Conservation (phyloP, 371 early-diverging fungal genomes). For the Modicella reniformis region DNA sequence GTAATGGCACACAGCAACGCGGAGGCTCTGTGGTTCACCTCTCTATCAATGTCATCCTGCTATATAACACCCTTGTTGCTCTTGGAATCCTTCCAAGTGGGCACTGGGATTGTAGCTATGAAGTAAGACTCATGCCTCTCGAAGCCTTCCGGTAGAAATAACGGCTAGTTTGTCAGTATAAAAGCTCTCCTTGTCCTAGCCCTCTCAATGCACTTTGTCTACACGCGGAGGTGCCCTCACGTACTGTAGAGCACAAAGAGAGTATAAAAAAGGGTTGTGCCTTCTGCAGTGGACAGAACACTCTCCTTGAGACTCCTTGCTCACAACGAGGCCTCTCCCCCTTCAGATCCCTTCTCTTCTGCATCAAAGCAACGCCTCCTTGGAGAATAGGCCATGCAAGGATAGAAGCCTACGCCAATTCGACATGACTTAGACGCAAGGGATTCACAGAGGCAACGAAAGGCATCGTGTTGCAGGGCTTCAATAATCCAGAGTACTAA, state of each 20-base stretch:
- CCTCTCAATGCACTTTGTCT: too few species aligned
- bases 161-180: neutral
- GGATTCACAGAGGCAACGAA: conserved; percentile 1
- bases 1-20: too few species aligned
- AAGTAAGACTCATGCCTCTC: too few species aligned
- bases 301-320: conserved; percentile 13
- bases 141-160: too few species aligned
- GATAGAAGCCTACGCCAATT: neutral
- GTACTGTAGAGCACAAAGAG: too few species aligned
- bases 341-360: conserved; percentile 4
- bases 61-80: too few species aligned
- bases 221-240: too few species aligned
- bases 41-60: too few species aligned
- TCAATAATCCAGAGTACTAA: neutral
- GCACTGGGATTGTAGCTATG: too few species aligned
- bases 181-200: neutral
- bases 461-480: neutral
- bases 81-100: too few species aligned
- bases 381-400: neutral
- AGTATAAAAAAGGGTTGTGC: conserved; percentile 7
- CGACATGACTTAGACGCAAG: neutral
- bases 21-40: too few species aligned
- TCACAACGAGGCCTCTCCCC: conserved; percentile 8
- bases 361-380: neutral
- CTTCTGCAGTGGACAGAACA: neutral